Conservation (phyloP, 768 basidiomycete species). For the Pleurotus giganteus region DNA sequence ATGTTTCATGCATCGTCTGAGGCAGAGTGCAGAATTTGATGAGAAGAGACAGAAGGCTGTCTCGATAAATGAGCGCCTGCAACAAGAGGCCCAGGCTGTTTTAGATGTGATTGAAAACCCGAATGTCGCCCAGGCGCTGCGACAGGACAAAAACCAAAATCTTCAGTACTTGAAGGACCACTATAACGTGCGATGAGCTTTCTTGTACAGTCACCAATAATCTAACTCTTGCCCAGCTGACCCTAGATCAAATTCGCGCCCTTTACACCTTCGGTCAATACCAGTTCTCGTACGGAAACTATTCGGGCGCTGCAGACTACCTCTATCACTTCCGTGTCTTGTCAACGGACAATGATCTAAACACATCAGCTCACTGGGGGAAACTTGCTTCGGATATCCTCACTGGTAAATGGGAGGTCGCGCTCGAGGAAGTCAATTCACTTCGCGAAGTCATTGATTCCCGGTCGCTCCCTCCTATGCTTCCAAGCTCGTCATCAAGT, state of each 20-base stretch:
- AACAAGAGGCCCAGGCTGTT: conserved; percentile 89
- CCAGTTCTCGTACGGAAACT: conserved; percentile 98
- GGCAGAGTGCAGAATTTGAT: conserved; percentile 66
- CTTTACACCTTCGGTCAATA: conserved; percentile 98
- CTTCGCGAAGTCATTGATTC: conserved; percentile 92
- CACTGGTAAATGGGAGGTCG: conserved; percentile 92
- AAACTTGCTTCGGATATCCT: conserved; percentile 97
- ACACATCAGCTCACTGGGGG: conserved; percentile 97
- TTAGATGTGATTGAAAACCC: conserved; percentile 96
- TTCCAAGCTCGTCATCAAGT: conserved; percentile 32
- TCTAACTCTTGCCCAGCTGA: conserved; percentile 56
- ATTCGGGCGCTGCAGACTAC: conserved; percentile 95
- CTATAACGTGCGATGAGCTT: conserved; percentile 64
- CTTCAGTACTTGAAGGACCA: conserved; percentile 91
- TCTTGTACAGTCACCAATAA: conserved; percentile 1
- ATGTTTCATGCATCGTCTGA: background rate
- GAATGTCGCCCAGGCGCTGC: conserved; percentile 89
- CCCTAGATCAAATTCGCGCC: conserved; percentile 91
- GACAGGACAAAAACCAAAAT: conserved; percentile 98
- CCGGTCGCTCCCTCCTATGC: conserved; percentile 52
- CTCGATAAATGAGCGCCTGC: conserved; percentile 77
- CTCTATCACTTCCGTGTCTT: conserved; percentile 98
- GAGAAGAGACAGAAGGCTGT: conserved; percentile 81
- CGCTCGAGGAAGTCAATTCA: conserved; percentile 91
- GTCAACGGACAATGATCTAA: conserved; percentile 89